Evolutionary conservation across 768 basidiomycete genomes (phyloP).

Genomic region (Termitomyces sp.): DNA sequence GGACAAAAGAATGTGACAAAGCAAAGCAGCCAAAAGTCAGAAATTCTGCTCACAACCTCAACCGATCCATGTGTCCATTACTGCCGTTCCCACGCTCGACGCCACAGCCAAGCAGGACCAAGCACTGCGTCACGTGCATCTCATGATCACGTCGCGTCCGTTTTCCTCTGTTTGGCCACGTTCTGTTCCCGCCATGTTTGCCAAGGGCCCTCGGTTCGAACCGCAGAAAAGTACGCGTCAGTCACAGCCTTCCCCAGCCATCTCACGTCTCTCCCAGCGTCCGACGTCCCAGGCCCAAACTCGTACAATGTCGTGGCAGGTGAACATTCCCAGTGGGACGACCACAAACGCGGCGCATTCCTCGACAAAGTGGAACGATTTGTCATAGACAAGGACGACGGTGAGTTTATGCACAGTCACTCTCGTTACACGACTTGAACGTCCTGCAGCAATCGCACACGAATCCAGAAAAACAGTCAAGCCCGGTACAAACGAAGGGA

Average conservation of each 20-base stretch:
- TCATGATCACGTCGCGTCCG: conserved; percentile 10
- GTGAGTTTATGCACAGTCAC: conserved; percentile 23
- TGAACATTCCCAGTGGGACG: conserved; percentile 37
- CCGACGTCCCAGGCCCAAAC: conserved; percentile 51
- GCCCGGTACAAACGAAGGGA: not conserved
- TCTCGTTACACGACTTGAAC: too few relatives aligned
- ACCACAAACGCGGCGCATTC: conserved; percentile 54
- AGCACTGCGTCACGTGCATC: conserved; percentile 12
- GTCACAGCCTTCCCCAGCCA: not conserved
- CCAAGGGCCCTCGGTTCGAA: conserved; percentile 43
- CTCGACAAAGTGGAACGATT: conserved; percentile 55
- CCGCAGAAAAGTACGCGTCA: conserved; percentile 29
- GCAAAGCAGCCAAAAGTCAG: conserved; percentile 3
- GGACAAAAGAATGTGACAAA: conserved; percentile 2
- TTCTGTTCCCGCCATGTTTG: conserved; percentile 31
- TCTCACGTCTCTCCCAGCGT: conserved; percentile 22
- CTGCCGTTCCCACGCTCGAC: conserved; percentile 12
- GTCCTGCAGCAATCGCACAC: not conserved
- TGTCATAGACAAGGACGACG: conserved; percentile 35
- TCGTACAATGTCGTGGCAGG: conserved; percentile 40
- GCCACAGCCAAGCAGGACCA: conserved; percentile 9
- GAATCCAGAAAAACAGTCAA: conserved; percentile 22
- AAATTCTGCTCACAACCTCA: conserved; percentile 11
- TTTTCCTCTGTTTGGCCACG: conserved; percentile 5
- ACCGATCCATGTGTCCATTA: conserved; percentile 12